Evolutionary conservation across 805 yeast species (phyloP), one percentile per base, ranked within the genome.

Genomic region (Spathaspora gorwiae): DNA sequence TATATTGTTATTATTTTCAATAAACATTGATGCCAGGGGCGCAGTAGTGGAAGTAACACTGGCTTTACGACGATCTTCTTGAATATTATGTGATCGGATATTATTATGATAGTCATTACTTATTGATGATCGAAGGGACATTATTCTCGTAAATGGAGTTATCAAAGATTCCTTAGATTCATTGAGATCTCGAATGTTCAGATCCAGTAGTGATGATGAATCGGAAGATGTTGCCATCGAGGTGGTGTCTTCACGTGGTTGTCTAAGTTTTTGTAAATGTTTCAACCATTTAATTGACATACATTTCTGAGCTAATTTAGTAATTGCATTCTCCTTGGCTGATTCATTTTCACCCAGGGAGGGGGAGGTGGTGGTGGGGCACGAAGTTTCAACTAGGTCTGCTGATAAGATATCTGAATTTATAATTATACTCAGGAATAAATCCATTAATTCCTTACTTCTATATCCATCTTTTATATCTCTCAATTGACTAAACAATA

Each of bases 401-500:
- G 46, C 13, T 19, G 35, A 24, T 10, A 37, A 39, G 13, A 46
- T 34, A 12, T 57, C 64, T 9, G 60, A 48, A 37, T 60, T 63
- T 6, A 59, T 54, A 12, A 70, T 61, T 9, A 87, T 64, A 54
- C 78, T 75, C 8, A 66, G 59, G 37, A 89, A 65, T 7, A 84
- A 63, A 6, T 75, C 73, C 6, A 63, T 51, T 6, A 90, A 55
- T 42, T 79, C 84, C 0, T 67, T 72, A 14, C 66, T 70, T 54
- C 87, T 84, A 61, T 89, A 87, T 7, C 70, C 70, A 2, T 80
- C 76, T 1, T 64, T 62, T 11, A 73, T 59, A 15, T 70, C 72
- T 26, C 45, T 51, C 44, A 89, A 65, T 54, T 84, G 87, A 1
- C 92, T 76, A 53, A 80, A 81, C 47, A 76, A 69, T 30, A 90